Evolutionary conservation across 352 stramenopile genomes (phyloP).

Genomic region (Phytopythium chamaehyphon): DNA sequence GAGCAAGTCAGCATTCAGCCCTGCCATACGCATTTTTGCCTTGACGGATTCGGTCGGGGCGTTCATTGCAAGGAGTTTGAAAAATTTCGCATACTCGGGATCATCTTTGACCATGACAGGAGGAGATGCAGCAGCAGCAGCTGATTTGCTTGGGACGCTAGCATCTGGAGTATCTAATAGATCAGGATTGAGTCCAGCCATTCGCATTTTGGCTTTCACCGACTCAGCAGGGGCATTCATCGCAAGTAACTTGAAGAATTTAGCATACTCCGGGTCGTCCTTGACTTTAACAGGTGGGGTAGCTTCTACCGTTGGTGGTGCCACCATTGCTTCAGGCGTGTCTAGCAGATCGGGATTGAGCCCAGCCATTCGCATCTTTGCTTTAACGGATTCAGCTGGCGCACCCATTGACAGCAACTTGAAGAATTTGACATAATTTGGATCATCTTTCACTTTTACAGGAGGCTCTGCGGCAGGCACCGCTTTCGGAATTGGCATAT

Average conservation of each 20-base stretch:
- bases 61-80: constrained; percentile 66
- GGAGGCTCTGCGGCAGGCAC: constrained; percentile 68
- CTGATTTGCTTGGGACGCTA: constrained; percentile 16
- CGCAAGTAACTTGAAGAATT: constrained; percentile 68
- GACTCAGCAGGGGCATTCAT: constrained; percentile 55
- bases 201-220: constrained; percentile 64
- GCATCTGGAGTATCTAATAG: constrained; percentile 71
- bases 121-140: constrained; percentile 3
- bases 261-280: constrained; percentile 59
- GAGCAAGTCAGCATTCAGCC: constrained; percentile 45
- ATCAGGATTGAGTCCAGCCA: constrained; percentile 52
- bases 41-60: constrained; percentile 55
- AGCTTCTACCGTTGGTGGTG: constrained; percentile 5
- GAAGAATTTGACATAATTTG: constrained; percentile 67
- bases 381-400: constrained; percentile 46
- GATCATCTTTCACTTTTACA: constrained; percentile 59
- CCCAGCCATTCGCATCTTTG: constrained; percentile 52
- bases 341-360: constrained; percentile 64
- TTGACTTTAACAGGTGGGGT: constrained; percentile 38
- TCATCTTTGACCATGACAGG: constrained; percentile 58
- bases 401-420: constrained; percentile 64
- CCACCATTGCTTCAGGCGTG: constrained; percentile 47
- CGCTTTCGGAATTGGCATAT: constrained; percentile 69
- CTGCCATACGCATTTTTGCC: constrained; percentile 63
- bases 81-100: constrained; percentile 65